Base-by-base conservation (phyloP, 345 rosid genomes). In the Cardamine occulta region DNA sequence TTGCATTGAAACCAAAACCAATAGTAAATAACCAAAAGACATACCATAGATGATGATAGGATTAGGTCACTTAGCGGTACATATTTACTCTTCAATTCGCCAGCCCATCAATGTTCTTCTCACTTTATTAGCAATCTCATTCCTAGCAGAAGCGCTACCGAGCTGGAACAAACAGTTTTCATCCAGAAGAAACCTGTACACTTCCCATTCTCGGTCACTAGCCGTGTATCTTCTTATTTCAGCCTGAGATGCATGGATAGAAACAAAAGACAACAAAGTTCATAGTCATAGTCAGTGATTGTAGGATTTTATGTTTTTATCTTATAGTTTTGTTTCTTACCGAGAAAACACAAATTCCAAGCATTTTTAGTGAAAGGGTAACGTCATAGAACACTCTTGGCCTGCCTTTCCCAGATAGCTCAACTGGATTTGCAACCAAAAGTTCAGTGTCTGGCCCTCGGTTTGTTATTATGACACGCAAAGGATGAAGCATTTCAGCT, bases 371-470 rank as follows among this genome's bases (percentile, higher is more conserved):
- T 56, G 97, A 86, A 68, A 81, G 82, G 7, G 97, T 93, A 35
- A 89, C 87, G 55, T 93, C 96, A 60, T 88, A 89, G 84, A 93
- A 93, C 66, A 91, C 97, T 40, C 88, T 82, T 1, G 98, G 98
- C 58, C 98, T 86, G 77, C 97, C 97, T 48, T 77, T 82, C 48
- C 97, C 93, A 56, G 91, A 93, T 73, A 87, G 72, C 80, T 93
- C 97, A 39, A 89, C 98, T 32, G 97, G 98, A 79, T 89, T 91
- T 49, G 93, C 96, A 58, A 91, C 92, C 79, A 93, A 7, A 61
- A 93, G 88, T 75, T 93, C 97, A 7, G 87, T 85, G 77, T 90
- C 95, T 15, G 91, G 94, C 19, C 97, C 98, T 69, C 89, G 86
- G 75, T 86, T 83, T 21, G 93, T 79, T 66, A 90, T 80, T 34